Evolutionary conservation across 495 filamentous ascomycete genomes (phyloP).

Genomic region (Lasiosphaeris hirsuta): DNA sequence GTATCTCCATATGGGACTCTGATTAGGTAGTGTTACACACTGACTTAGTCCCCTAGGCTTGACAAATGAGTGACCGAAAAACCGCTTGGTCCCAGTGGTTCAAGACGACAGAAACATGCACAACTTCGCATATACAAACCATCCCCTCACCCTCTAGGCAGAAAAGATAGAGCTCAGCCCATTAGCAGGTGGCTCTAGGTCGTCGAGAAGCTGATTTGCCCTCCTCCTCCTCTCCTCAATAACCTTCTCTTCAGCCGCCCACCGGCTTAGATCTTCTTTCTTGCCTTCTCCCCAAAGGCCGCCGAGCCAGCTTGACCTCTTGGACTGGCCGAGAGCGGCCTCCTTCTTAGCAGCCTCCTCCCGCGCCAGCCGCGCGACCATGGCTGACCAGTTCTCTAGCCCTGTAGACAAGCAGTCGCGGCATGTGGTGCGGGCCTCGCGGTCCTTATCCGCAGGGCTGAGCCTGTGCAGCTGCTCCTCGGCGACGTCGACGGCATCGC

Average conservation of each 20-base stretch:
- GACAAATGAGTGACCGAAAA: no score
- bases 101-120: no score
- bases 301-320: conserved; percentile 37
- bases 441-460: conserved; percentile 4
- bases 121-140: not conserved
- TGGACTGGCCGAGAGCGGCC: conserved; percentile 1
- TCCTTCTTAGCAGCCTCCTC: conserved; percentile 47
- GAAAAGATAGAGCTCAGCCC: conserved; percentile 37
- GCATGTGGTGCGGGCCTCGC: conserved; percentile 51
- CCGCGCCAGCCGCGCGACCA: conserved; percentile 59
- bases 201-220: conserved; percentile 44
- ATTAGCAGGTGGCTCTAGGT: conserved; percentile 37
- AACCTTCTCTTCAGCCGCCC: conserved; percentile 52
- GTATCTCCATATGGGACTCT: no score
- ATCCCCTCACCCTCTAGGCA: conserved; percentile 23
- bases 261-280: conserved; percentile 33
- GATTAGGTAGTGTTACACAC: no score
- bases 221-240: conserved; percentile 46
- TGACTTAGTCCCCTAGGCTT: no score
- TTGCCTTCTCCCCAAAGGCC: conserved; percentile 42
- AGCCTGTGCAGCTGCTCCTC: conserved; percentile 50
- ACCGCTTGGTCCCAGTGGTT: no score
- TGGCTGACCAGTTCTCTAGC: conserved; percentile 70
- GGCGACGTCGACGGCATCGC: conserved; percentile 69
- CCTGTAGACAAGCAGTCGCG: conserved; percentile 68